phyloP scores from a whole-genome alignment of 176 grass and related monocot species.

The Triticum urartu region DNA sequence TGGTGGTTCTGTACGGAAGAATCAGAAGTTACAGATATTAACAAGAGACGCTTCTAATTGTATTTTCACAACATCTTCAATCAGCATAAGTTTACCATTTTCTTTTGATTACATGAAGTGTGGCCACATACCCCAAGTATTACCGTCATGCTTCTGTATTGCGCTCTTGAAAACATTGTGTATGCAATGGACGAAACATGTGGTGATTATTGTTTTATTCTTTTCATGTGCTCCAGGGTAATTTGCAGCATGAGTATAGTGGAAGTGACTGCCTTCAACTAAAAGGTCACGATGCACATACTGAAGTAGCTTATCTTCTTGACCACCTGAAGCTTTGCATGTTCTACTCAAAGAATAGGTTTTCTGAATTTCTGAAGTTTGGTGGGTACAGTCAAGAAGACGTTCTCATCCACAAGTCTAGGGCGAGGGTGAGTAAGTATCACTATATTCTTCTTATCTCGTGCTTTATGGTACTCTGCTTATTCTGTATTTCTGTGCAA shows the following conservation, averaged over 20 bases:
- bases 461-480: neutral
- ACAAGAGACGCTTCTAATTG: neutral
- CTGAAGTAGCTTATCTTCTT: conserved; percentile 64
- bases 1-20: neutral
- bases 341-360: conserved; percentile 87
- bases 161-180: neutral
- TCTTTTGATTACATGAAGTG: neutral
- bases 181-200: neutral
- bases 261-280: conserved; percentile 71
- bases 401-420: conserved; percentile 74
- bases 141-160: neutral
- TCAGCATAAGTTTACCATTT: neutral
- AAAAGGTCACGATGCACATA: conserved; percentile 52
- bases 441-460: neutral
- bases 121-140: neutral
- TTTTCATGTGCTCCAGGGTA: conserved; percentile 35
- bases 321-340: conserved; percentile 77
- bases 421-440: conserved; percentile 85
- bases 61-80: neutral
- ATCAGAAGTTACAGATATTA: neutral
- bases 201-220: neutral
- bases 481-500: neutral
- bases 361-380: conserved; percentile 70
- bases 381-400: conserved; percentile 70
- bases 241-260: conserved; percentile 69